These are phyloP conservation scores for Talaromyces marneffei DNA, from an alignment of 2,329 filamentous ascomycete species.

Conservation along the genomic window DNA sequence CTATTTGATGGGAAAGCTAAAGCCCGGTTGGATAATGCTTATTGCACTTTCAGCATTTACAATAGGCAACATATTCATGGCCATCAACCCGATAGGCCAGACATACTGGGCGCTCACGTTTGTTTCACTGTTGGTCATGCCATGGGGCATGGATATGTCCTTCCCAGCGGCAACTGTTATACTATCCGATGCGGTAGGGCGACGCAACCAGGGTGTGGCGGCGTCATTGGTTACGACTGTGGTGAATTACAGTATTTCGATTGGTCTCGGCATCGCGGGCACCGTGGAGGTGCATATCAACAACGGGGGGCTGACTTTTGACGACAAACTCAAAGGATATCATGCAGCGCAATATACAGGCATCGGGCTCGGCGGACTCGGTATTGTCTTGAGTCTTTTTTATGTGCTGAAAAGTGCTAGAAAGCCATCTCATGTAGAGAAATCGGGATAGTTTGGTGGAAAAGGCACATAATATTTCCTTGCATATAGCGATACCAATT, in stretches of 20 bases:
- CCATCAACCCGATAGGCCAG: conserved; percentile 36
- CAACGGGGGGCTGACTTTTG: conserved; percentile 23
- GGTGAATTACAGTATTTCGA: conserved; percentile 63
- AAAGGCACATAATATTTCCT: too few species aligned
- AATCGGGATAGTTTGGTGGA: not conserved
- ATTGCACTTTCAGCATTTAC: conserved; percentile 29
- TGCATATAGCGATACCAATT: not conserved
- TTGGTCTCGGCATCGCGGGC: conserved; percentile 62
- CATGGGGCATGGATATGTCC: conserved; percentile 51
- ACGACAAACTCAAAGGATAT: conserved; percentile 33
- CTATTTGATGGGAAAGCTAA: conserved; percentile 28
- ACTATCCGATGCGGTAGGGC: conserved; percentile 49
- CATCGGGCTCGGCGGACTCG: conserved; percentile 27
- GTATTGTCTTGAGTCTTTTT: conserved; percentile 18
- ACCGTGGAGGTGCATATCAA: conserved; percentile 53
- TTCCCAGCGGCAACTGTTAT: conserved; percentile 59
- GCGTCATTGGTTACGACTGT: conserved; percentile 57
- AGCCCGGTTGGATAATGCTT: conserved; percentile 32
- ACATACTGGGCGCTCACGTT: conserved; percentile 40
- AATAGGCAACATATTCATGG: conserved; percentile 34
- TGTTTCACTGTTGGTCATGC: conserved; percentile 24
- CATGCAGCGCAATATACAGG: conserved; percentile 38
- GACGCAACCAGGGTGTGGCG: conserved; percentile 48
- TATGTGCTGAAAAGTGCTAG: conserved; percentile 8
- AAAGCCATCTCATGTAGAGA: not conserved